Evolutionary conservation across 2,329 filamentous ascomycete genomes (phyloP), one percentile per base, ranked within the genome.

Genomic region (Fusarium incarnatum): DNA sequence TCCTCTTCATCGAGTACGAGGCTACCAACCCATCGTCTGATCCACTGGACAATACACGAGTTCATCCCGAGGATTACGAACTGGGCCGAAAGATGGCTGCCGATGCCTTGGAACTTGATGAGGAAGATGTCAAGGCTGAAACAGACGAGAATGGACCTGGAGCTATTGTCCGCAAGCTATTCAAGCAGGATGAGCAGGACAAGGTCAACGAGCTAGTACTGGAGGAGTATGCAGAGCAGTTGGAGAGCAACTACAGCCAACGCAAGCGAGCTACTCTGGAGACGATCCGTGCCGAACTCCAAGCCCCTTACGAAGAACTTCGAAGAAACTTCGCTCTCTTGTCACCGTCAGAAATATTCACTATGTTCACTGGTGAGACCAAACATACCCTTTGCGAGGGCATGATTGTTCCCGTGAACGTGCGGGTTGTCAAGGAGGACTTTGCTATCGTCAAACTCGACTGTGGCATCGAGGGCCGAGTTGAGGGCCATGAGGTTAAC

Each of bases 41-140:
- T 78, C 97, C 97, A 62, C 86, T 99, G 27, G 96, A 99, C 81
- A 97, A 96, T 78, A 99, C 96, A 48, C 92, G 96, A 83, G 94
- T 99, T 20, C 96, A 99, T 77, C 96, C 96, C 2, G 96, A 99
- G 83, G 96, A 99, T 78, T 99, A 99, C 80, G 96, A 99, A 73
- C 91, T 99, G 67, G 96, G 94, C 50, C 93, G 95, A 73, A 99
- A 99, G 82, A 98, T 99, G 91, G 96, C 96, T 22, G 96, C 96
- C 6, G 96, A 99, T 84, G 96, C 96, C 18, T 85, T 99, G 49
- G 95, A 98, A 78, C 86, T 99, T 72, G 96, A 99, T 74, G 96
- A 99, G 81, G 96, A 99, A 83, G 96, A 99, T 76, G 94, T 99
- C 78, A 97, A 97, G 81, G 94, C 92, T 2, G 94, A 98, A 81